Evolutionary conservation across 441 rosid genomes (phyloP), one percentile per base, ranked within the genome.

Genomic region (Pelargonium citronellum): DNA sequence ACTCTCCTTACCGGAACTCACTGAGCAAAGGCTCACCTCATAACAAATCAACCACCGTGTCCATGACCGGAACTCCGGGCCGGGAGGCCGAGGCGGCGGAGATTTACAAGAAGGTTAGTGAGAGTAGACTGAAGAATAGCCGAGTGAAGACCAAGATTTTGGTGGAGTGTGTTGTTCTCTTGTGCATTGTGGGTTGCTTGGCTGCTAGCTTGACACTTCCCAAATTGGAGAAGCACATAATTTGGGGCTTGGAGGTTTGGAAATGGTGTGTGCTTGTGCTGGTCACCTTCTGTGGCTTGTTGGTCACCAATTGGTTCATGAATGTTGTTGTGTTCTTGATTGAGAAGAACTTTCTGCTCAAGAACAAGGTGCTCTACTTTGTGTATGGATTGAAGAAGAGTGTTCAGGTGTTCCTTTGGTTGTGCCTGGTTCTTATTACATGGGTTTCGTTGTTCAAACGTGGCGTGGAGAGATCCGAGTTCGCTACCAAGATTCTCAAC

Each of bases 371-470:
- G 34, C 67, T 86, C 27, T 85, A 86, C 65, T 88, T 84, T 72
- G 85, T 84, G 17, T 78, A 74, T 46, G 86, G 89, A 64, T 55
- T 87, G 67, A 87, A 77, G 70, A 82, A 55, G 73, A 83, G 85
- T 72, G 84, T 83, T 67, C 80, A 80, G 64, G 84, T 79, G 55
- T 72, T 80, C 58, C 4, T 51, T n/a, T 93, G 98, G 98, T 74
- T 93, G 62, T 71, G 80, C 74, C 51, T 89, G 68, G 68, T 89
- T 69, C 87, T 91, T 30, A 20, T 83, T 43, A 79, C 97, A 43
- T 93, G 97, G 96, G 79, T 70, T 0, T 70, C 85, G 30, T 68
- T 93, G 24, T 85, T 93, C 77, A 77, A 84, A 13, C 83, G 22
- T 2, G 85, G 80, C n/a, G 73, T 84, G 6, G 7, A 77, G 62